phyloP scores from a whole-genome alignment of 2,329 filamentous ascomycete genomes.

The Sarocladium oryzae region DNA sequence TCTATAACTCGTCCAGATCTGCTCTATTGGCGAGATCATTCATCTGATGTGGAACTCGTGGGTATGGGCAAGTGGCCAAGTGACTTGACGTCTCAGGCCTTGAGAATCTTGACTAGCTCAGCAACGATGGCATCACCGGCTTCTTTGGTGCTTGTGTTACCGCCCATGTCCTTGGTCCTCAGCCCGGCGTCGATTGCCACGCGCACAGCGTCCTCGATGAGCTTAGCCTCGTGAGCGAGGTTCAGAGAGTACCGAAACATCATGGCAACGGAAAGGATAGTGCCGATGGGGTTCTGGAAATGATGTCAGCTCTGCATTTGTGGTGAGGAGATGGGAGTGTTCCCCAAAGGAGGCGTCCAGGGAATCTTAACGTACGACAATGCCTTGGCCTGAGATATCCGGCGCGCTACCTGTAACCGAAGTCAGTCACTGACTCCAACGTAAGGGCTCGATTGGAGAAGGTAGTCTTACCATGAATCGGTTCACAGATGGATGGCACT shows the following conservation, averaged over 20 bases:
- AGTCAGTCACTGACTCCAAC: slow-evolving; percentile 7
- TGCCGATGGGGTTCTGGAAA: slow-evolving; percentile 62
- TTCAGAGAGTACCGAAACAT: slow-evolving; percentile 90
- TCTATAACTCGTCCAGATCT: too few relatives aligned
- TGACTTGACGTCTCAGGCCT: slow-evolving; percentile 10
- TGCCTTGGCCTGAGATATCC: slow-evolving; percentile 69
- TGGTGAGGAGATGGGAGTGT: slow-evolving; percentile 10
- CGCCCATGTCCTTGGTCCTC: slow-evolving; percentile 80
- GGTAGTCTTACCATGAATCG: slow-evolving; percentile 16
- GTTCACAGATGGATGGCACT: slow-evolving; percentile 17
- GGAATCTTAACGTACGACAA: slow-evolving; percentile 30
- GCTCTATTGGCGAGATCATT: too few relatives aligned
- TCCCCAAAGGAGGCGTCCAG: slow-evolving; percentile 7
- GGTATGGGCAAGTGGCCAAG: too few relatives aligned
- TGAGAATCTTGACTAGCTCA: slow-evolving; percentile 12
- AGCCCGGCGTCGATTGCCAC: slow-evolving; percentile 73
- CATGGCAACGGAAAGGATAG: slow-evolving; percentile 89
- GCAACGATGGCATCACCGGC: slow-evolving; percentile 67
- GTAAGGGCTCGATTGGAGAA: slow-evolving; percentile 12
- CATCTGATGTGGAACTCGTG: too few relatives aligned
- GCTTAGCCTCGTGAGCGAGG: slow-evolving; percentile 67
- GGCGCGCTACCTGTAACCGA: slow-evolving; percentile 65
- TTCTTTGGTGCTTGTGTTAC: slow-evolving; percentile 63
- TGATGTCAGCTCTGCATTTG: slow-evolving; percentile 12
- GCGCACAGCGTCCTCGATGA: slow-evolving; percentile 75